Evolutionary conservation across 257 asterid genomes (phyloP), one percentile per base, ranked within the genome.

Genomic region (Nemophila menziesii): DNA sequence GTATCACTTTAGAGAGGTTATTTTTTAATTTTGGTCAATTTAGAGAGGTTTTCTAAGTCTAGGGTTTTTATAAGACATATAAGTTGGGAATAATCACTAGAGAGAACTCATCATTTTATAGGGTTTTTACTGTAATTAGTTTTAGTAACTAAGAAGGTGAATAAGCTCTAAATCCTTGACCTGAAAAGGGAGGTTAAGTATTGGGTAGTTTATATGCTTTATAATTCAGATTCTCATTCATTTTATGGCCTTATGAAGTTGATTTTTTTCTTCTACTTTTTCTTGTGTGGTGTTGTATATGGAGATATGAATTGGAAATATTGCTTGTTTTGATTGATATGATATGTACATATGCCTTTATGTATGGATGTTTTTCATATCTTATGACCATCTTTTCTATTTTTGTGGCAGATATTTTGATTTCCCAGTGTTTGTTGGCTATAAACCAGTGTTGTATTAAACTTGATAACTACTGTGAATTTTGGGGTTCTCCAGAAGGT

Each of bases 401-500:
- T 53, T 2, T 29, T 29, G 36, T 29, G 36, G 36, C 36, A 29
- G 36, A 13, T 7, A 29, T 29, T 29, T 29, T 29, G 36, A 7
- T 29, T 29, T 29, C 7, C 5, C 12, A 29, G 36, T 29, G 36
- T 29, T 29, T 29, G 36, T 7, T 2, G 36, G 36, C 36, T 29
- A 5, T 29, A 29, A 2, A 5, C 36, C 36, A 29, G 36, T 7
- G 2, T 29, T 29, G 7, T 29, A 29, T 29, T 29, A 13, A 29
- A 29, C 36, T 29, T 29, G 12, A 5, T 13, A 39, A 46, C 26
- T 6, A 75, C n/a, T n/a, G n/a, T 86, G 87, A 61, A 68, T 62
- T 58, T 66, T 54, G 58, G 69, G 41, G 59, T 76, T 43, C 70
- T 73, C 18, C 60, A 63, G 33, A 71, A 70, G 37, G 55, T 70